These are phyloP conservation scores for Candida oleophila DNA, from an alignment of 805 yeast species.

Conservation along the genomic window DNA sequence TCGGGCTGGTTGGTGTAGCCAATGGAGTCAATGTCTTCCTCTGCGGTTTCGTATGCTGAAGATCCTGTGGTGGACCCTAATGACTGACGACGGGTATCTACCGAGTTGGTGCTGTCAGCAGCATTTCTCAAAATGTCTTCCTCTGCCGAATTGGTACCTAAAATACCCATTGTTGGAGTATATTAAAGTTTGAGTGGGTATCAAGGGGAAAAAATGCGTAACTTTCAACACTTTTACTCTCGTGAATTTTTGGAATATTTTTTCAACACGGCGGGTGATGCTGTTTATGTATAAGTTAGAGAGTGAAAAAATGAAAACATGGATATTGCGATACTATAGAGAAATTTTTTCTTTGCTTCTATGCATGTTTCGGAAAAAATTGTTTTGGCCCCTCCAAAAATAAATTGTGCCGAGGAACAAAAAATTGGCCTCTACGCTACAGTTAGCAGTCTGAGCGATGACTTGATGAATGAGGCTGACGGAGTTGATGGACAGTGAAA, in stretches of 20 bases:
- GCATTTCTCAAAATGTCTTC: constrained; percentile 26
- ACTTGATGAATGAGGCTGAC: too few species aligned
- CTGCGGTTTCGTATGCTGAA: constrained; percentile 37
- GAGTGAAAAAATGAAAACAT: neutral
- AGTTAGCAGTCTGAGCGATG: too few species aligned
- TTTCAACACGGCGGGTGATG: neutral
- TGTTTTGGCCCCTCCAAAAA: too few species aligned
- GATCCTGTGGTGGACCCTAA: constrained; percentile 21
- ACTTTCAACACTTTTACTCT: too few species aligned
- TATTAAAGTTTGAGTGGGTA: too few species aligned
- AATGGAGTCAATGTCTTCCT: constrained; percentile 13
- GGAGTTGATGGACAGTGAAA: too few species aligned
- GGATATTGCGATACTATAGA: neutral
- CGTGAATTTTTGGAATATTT: too few species aligned
- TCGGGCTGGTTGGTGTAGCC: constrained; percentile 1
- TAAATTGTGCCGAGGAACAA: too few species aligned
- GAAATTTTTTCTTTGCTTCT: too few species aligned
- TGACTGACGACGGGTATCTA: constrained; percentile 8
- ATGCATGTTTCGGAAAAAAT: too few species aligned
- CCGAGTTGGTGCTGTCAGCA: neutral
- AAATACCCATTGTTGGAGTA: constrained; percentile 31
- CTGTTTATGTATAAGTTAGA: neutral
- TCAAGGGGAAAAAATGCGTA: too few species aligned
- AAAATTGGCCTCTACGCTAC: too few species aligned
- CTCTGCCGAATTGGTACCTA: constrained; percentile 33